A percentile compares a stretch with the other conserved stretches of the same genome.
Conservation (phyloP, 164 flowering plant genomes). For the grape (Vitis vinifera) region DNA sequence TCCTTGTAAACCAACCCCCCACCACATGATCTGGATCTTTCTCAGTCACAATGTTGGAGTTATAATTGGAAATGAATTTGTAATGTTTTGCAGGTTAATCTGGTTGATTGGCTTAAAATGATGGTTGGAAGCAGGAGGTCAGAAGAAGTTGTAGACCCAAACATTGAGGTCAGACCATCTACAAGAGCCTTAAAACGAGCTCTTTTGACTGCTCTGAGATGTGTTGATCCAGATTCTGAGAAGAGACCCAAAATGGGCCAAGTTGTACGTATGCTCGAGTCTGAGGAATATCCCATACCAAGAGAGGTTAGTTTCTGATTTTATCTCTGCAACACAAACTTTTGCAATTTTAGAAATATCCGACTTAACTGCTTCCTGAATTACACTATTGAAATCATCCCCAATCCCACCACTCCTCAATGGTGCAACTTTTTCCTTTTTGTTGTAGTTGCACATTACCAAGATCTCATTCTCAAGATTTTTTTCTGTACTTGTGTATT, state of each 20-base stretch:
- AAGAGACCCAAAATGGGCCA: slow-evolving; percentile 83
- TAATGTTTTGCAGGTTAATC: slow-evolving; percentile 52
- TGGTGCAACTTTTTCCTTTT: background rate
- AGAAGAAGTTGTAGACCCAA: slow-evolving; percentile 79
- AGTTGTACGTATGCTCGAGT: slow-evolving; percentile 82
- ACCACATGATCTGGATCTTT: too few species aligned
- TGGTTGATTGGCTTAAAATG: slow-evolving; percentile 85
- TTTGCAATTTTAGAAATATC: background rate
- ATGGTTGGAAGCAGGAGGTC: slow-evolving; percentile 76
- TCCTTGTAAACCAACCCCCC: too few species aligned
- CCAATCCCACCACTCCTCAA: too few species aligned
- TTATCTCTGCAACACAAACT: background rate
- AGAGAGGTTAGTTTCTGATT: slow-evolving; percentile 55
- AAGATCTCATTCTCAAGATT: background rate
- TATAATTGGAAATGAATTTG: slow-evolving; percentile 2
- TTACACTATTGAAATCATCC: background rate
- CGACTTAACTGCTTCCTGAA: background rate
- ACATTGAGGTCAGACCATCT: slow-evolving; percentile 64
- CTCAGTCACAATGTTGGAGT: background rate
- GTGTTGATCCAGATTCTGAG: slow-evolving; percentile 76
- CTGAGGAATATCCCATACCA: slow-evolving; percentile 74
- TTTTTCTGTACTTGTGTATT: too few species aligned
- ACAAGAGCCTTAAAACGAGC: slow-evolving; percentile 70
- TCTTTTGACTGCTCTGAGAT: slow-evolving; percentile 71
- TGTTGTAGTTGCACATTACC: background rate